Evolutionary conservation across 2,329 filamentous ascomycete genomes (phyloP).

Genomic region (Talaromyces sp.): DNA sequence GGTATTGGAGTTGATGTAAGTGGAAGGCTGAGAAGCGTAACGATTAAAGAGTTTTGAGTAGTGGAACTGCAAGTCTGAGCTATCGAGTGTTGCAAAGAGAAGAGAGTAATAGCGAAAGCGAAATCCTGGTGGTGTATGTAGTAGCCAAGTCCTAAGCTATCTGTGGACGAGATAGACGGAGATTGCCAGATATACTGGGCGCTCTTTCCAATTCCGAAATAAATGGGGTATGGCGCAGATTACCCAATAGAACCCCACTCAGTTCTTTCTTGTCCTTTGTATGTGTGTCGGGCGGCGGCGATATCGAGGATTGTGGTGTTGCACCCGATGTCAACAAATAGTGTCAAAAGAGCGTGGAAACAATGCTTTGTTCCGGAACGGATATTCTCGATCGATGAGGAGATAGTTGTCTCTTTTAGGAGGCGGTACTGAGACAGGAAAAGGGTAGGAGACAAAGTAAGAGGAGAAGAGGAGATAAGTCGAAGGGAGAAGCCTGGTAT

Average conservation of each 20-base stretch:
- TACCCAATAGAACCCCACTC: background rate
- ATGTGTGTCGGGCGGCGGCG: background rate
- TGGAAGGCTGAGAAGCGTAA: background rate
- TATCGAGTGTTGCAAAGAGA: background rate
- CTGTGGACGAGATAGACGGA: background rate
- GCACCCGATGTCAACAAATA: constrained; percentile 1
- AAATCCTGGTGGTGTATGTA: background rate
- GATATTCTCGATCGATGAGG: background rate
- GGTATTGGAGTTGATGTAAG: background rate
- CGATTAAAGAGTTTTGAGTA: background rate
- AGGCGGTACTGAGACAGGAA: background rate
- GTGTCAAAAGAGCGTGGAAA: background rate
- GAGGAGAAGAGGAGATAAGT: constrained; percentile 1
- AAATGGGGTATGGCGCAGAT: background rate
- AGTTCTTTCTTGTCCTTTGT: background rate
- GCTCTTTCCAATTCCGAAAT: background rate
- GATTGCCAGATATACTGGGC: background rate
- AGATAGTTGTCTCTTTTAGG: background rate
- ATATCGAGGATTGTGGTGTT: background rate
- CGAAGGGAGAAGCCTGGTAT: constrained; percentile 1
- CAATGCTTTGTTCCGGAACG: background rate
- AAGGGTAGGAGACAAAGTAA: background rate
- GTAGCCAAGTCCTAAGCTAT: background rate
- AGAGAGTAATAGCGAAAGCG: background rate
- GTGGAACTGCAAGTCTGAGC: background rate